Conservation (phyloP, 805 yeast genomes). For the Torulaspora maleeae region DNA sequence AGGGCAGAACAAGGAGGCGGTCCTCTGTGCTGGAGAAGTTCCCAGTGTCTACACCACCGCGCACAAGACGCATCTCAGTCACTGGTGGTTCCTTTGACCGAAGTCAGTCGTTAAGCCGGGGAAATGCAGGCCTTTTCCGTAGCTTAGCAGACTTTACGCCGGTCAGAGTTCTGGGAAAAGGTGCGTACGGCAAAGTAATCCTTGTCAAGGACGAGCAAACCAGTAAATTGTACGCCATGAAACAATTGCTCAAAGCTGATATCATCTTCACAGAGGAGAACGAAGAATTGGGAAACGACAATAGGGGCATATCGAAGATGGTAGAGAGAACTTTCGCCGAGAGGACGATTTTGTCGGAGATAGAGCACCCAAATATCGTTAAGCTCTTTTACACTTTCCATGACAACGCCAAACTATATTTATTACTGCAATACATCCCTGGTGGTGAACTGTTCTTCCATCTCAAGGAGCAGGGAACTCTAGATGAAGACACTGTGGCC, state of each 20-base stretch:
- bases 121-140: slow-evolving; percentile 12
- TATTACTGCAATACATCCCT: slow-evolving; percentile 74
- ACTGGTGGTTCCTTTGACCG: slow-evolving; percentile 5
- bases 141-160: slow-evolving; percentile 59
- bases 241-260: slow-evolving; percentile 77
- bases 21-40: slow-evolving; percentile 32
- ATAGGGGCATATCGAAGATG: slow-evolving; percentile 38
- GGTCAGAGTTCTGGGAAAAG: slow-evolving; percentile 74
- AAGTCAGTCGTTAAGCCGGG: background rate
- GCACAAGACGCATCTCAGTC: slow-evolving; percentile 26
- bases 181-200: slow-evolving; percentile 84
- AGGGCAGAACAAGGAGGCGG: slow-evolving; percentile 23
- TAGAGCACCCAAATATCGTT: slow-evolving; percentile 77
- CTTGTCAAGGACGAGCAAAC: slow-evolving; percentile 62
- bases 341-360: slow-evolving; percentile 61
- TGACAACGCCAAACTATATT: slow-evolving; percentile 68
- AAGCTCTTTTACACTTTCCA: slow-evolving; percentile 79
- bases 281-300: slow-evolving; percentile 6
- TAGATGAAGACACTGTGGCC: slow-evolving; percentile 62
- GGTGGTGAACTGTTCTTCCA: slow-evolving; percentile 76
- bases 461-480: slow-evolving; percentile 39
- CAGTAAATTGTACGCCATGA: slow-evolving; percentile 74
- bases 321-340: slow-evolving; percentile 79
- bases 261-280: slow-evolving; percentile 47
- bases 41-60: slow-evolving; percentile 28